phyloP scores from a whole-genome alignment of 2,329 filamentous ascomycete genomes.

The Macrophomina phaseolina region DNA sequence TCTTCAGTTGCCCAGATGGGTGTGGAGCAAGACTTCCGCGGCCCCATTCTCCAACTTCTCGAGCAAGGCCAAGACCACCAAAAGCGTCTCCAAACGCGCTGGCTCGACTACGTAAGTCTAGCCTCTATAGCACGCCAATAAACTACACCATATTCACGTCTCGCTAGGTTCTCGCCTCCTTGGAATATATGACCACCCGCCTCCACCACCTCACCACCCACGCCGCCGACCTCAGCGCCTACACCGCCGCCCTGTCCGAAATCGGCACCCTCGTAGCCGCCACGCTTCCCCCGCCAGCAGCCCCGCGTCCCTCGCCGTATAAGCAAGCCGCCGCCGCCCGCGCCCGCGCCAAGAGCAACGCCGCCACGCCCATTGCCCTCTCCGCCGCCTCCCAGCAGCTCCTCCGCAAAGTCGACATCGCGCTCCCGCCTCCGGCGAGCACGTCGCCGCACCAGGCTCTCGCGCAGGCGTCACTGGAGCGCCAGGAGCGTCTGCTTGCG shows the following conservation, averaged over 20 bases:
- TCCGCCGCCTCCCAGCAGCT: constrained; percentile 42
- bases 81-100: constrained; percentile 44
- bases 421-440: constrained; percentile 31
- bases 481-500: constrained; percentile 41
- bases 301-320: constrained; percentile 35
- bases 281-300: constrained; percentile 30
- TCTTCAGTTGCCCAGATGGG: constrained; percentile 74
- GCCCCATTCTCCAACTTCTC: constrained; percentile 60
- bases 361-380: constrained; percentile 37
- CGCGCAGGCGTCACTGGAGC: constrained; percentile 38
- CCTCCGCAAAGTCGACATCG: constrained; percentile 40
- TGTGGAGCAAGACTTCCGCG: constrained; percentile 69
- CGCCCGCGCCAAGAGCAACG: constrained; percentile 39
- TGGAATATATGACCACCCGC: constrained; percentile 50
- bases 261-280: constrained; percentile 37
- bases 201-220: constrained; percentile 38
- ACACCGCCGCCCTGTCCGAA: constrained; percentile 41
- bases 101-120: constrained; percentile 50
- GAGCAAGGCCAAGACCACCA: constrained; percentile 44
- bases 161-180: constrained; percentile 43
- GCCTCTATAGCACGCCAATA: too few relatives aligned
- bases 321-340: constrained; percentile 35
- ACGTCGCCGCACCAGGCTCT: constrained; percentile 37
- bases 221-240: constrained; percentile 36
- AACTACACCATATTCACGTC: not conserved